Conservation (phyloP, 2,329 filamentous ascomycete genomes). For the Sporothrix dimorphospora region DNA sequence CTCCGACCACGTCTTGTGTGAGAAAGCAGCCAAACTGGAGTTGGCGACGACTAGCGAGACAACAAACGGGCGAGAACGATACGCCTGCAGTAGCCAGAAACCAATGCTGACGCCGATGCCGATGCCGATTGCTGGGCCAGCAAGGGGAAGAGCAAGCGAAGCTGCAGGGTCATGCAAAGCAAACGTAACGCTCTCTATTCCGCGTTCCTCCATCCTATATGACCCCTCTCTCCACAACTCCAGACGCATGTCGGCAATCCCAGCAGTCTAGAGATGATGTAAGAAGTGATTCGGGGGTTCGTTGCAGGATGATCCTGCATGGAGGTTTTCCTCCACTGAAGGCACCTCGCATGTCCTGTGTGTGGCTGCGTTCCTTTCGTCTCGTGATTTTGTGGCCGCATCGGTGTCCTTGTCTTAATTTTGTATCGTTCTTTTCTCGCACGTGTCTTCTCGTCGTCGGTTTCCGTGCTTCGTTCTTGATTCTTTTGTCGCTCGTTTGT, state of each 20-base stretch:
- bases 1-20: background rate
- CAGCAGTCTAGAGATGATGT: background rate
- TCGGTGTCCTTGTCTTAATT: background rate
- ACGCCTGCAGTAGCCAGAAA: background rate
- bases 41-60: background rate
- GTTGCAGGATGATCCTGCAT: background rate
- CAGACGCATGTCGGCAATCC: background rate
- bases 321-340: background rate
- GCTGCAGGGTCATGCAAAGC: background rate
- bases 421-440: background rate
- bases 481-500: background rate
- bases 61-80: background rate
- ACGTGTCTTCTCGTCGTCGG: background rate
- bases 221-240: constrained; percentile 8
- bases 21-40: background rate
- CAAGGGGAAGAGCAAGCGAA: background rate
- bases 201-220: too few relatives aligned
- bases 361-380: background rate
- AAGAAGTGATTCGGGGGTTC: background rate
- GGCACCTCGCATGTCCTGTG: background rate
- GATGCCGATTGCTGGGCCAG: background rate
- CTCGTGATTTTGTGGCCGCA: background rate
- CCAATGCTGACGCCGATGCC: background rate
- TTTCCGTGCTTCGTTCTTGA: background rate
- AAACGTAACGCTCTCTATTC: background rate